phyloP scores from a whole-genome alignment of 257 asterid species.

The Nemophila menziesii region DNA sequence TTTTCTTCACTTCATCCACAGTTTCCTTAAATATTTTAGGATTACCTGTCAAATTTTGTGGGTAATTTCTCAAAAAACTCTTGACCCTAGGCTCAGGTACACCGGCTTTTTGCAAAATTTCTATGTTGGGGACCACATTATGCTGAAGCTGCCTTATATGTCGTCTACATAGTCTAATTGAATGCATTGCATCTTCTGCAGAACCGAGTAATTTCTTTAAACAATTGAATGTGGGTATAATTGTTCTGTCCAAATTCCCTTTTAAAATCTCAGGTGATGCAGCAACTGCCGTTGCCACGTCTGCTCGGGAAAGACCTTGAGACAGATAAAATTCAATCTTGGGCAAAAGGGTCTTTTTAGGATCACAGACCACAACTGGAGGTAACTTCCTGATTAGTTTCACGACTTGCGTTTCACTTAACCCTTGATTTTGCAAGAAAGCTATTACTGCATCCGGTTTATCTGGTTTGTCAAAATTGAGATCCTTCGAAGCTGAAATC shows the following conservation, averaged over 20 bases:
- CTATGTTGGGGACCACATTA: slow-evolving; percentile 5
- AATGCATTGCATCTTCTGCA: background rate
- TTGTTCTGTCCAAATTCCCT: slow-evolving; percentile 10
- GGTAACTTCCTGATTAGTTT: background rate
- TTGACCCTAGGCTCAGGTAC: slow-evolving; percentile 8
- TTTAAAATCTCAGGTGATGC: background rate
- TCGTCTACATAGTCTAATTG: background rate
- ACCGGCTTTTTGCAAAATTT: slow-evolving; percentile 9
- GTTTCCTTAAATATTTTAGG: slow-evolving; percentile 1
- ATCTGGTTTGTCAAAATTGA: slow-evolving; percentile 7
- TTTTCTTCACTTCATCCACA: slow-evolving; percentile 8
- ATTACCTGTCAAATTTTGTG: background rate
- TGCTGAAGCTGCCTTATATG: background rate
- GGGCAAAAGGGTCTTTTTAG: slow-evolving; percentile 13
- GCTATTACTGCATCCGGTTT: background rate
- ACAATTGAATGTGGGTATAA: slow-evolving; percentile 10
- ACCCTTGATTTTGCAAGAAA: slow-evolving; percentile 4
- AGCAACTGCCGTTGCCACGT: background rate
- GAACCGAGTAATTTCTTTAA: slow-evolving; percentile 4
- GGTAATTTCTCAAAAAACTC: background rate
- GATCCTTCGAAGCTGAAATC: slow-evolving; percentile 3
- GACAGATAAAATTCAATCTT: slow-evolving; percentile 19
- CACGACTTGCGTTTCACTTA: slow-evolving; percentile 2
- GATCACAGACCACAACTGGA: background rate
- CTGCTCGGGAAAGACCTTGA: slow-evolving; percentile 8